Evolutionary conservation across 2,329 filamentous ascomycete genomes (phyloP).

Genomic region (Didymella glomerata): DNA sequence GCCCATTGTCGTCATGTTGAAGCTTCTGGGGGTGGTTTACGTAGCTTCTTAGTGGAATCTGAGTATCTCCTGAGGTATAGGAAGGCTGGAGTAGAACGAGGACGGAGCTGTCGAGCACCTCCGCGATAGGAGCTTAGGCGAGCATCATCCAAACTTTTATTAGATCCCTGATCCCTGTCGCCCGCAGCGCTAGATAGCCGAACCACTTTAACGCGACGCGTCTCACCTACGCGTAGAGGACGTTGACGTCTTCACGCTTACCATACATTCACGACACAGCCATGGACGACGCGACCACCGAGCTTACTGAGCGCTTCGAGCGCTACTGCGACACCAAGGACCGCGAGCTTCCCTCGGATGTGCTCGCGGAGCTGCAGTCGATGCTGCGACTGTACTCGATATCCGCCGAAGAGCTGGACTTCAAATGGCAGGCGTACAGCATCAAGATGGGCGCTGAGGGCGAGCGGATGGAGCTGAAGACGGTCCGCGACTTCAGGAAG

Average conservation of each 20-base stretch:
- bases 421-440: conserved; percentile 99
- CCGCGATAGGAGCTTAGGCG: conserved; percentile 19
- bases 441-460: conserved; percentile 91
- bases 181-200: conserved; percentile 26
- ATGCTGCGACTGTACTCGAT: conserved; percentile 86
- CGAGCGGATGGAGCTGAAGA: conserved; percentile 73
- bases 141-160: conserved; percentile 28
- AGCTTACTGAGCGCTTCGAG: conserved; percentile 69
- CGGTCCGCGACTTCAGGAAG: conserved; percentile 81
- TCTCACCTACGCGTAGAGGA: conserved; percentile 13
- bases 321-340: conserved; percentile 63
- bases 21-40: neutral
- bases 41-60: neutral
- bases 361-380: conserved; percentile 81
- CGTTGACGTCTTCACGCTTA: conserved; percentile 7
- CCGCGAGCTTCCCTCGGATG: conserved; percentile 73
- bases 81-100: no score
- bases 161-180: conserved; percentile 27
- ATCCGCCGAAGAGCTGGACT: conserved; percentile 85
- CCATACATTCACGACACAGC: conserved; percentile 6
- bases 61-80: neutral
- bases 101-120: neutral
- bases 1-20: conserved; percentile 41
- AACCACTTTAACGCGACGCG: conserved; percentile 44
- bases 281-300: conserved; percentile 61